A percentile compares a stretch with the other conserved stretches of the same genome.
Evolutionary conservation across 768 basidiomycete genomes (phyloP).

Genomic region (Lactarius deliciosus): DNA sequence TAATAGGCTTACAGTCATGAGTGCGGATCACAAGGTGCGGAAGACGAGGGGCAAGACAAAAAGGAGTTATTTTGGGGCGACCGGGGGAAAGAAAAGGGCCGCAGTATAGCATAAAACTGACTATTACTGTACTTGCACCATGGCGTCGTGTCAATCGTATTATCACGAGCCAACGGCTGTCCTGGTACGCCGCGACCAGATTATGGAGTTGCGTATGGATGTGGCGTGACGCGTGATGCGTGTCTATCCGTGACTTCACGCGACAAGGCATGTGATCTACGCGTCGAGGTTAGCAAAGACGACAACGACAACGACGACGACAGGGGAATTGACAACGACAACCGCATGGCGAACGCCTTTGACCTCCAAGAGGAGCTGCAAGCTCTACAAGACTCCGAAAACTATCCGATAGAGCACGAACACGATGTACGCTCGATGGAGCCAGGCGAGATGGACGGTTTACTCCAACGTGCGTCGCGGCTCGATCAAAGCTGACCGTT

Average conservation of each 20-base stretch:
- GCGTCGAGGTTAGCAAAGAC: neutral
- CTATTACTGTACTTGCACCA: no score
- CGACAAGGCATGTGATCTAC: constrained; percentile 15
- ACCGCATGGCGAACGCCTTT: constrained; percentile 43
- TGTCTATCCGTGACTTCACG: constrained; percentile 11
- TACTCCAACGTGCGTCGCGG: constrained; percentile 55
- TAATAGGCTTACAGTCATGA: no score
- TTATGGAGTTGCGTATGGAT: neutral
- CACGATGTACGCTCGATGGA: constrained; percentile 61
- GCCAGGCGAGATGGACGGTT: constrained; percentile 40
- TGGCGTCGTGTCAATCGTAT: neutral
- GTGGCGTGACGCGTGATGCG: constrained; percentile 6
- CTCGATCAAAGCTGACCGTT: constrained; percentile 11
- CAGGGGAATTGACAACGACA: neutral
- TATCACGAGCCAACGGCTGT: neutral
- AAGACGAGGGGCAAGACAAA: no score
- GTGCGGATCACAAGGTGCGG: no score
- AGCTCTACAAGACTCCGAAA: constrained; percentile 55
- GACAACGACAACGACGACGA: neutral
- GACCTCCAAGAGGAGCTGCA: constrained; percentile 80
- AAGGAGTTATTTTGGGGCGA: no score
- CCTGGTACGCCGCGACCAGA: no score
- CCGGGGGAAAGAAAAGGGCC: no score
- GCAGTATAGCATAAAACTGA: no score
- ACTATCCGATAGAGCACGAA: constrained; percentile 69